Conservation (phyloP, 768 basidiomycete genomes). For the Boletus pseudopeckii region DNA sequence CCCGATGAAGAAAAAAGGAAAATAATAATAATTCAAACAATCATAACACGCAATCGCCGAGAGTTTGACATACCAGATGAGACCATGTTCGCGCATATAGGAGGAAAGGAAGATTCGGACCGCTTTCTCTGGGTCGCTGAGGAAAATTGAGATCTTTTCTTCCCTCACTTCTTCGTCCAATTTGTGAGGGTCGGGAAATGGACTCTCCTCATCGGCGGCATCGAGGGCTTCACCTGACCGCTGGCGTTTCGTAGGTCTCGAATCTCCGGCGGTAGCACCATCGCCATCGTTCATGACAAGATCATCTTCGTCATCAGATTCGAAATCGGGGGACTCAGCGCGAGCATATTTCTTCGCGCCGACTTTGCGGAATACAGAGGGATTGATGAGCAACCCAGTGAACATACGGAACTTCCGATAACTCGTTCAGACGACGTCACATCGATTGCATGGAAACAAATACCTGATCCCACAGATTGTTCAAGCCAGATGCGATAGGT, state of each 20-base stretch:
- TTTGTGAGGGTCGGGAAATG: constrained; percentile 32
- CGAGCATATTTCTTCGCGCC: constrained; percentile 27
- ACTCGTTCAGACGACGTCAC: constrained; percentile 2
- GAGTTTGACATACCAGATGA: constrained; percentile 54
- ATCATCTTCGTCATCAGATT: constrained; percentile 29
- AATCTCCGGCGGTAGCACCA: not conserved
- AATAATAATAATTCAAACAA: not conserved
- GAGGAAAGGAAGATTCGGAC: constrained; percentile 70
- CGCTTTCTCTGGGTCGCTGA: constrained; percentile 56
- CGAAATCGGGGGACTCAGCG: constrained; percentile 36
- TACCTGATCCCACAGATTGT: constrained; percentile 66
- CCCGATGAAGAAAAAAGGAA: not conserved
- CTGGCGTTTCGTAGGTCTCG: constrained; percentile 24
- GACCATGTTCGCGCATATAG: constrained; percentile 61
- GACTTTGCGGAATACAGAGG: constrained; percentile 35
- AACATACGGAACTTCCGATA: constrained; percentile 55
- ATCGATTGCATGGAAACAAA: not conserved
- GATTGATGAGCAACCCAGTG: constrained; percentile 52
- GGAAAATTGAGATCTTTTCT: constrained; percentile 48
- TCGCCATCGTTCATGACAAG: constrained; percentile 5
- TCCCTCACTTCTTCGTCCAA: constrained; percentile 37
- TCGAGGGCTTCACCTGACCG: constrained; percentile 14
- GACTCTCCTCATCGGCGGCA: constrained; percentile 33
- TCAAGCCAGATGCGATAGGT: constrained; percentile 27
- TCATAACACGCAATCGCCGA: not conserved